Conservation (phyloP, 768 basidiomycete genomes). For the Russula emetica region DNA sequence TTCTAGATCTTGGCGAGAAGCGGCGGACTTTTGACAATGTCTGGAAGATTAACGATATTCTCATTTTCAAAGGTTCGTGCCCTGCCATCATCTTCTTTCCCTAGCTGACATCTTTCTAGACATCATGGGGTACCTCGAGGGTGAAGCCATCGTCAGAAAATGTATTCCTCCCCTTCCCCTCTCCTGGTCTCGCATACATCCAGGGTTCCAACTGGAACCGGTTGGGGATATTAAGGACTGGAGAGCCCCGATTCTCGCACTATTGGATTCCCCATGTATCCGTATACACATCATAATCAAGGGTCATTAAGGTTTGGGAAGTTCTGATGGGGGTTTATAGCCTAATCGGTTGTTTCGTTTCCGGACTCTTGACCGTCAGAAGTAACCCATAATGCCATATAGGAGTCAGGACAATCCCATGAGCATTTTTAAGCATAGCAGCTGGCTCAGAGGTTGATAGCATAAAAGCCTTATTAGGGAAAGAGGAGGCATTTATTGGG, state of each 20-base stretch:
- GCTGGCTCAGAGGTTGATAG: too few species aligned
- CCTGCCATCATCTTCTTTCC: neutral
- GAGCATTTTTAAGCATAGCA: too few species aligned
- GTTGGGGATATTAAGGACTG: neutral
- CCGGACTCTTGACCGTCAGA: too few species aligned
- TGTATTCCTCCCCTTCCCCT: neutral
- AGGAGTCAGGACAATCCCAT: too few species aligned
- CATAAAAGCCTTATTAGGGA: too few species aligned
- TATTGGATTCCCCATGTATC: neutral
- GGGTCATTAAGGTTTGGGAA: neutral
- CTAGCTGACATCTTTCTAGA: neutral
- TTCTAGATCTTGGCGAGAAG: neutral
- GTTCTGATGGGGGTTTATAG: neutral
- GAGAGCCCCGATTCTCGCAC: neutral
- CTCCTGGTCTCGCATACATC: neutral
- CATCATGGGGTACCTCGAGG: neutral
- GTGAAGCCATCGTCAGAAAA: neutral
- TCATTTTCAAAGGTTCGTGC: constrained; percentile 7
- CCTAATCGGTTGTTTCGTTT: too few species aligned
- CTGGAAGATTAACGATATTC: neutral
- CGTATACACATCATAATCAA: neutral
- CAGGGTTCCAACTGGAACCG: neutral
- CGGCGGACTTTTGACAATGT: neutral
- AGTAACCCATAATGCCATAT: too few species aligned
- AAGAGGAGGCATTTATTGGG: too few species aligned